Conservation (phyloP, 2,329 filamentous ascomycete genomes). For the Penicillium sumatraense region DNA sequence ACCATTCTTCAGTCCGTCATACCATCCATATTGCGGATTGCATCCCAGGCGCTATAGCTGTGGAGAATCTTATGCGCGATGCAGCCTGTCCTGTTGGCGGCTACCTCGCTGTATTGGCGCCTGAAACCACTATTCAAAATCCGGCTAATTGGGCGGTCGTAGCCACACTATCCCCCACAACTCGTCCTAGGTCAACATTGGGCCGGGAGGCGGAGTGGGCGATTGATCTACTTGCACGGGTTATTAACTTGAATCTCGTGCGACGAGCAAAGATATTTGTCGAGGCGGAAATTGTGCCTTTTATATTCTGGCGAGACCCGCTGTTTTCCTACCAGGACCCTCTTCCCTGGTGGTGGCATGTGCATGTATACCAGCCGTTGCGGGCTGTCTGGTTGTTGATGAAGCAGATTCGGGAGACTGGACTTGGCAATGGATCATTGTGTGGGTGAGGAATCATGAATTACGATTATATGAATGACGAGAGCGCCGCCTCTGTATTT, state of each 20-base stretch:
- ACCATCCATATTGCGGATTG: constrained; percentile 39
- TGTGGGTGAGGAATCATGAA: constrained; percentile 9
- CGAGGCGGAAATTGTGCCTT: constrained; percentile 25
- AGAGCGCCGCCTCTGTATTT: neutral
- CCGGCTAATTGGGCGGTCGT: constrained; percentile 5
- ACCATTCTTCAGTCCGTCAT: constrained; percentile 36
- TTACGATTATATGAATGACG: constrained; percentile 8
- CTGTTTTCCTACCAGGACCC: constrained; percentile 61
- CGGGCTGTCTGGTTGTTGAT: constrained; percentile 39
- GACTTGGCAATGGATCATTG: constrained; percentile 22
- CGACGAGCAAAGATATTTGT: neutral
- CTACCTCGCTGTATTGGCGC: constrained; percentile 33
- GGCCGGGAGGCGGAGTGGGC: neutral
- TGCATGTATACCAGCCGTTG: constrained; percentile 61
- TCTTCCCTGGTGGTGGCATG: constrained; percentile 61
- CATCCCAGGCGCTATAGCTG: constrained; percentile 32
- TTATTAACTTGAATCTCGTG: constrained; percentile 2
- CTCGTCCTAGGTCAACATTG: neutral
- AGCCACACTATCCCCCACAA: constrained; percentile 15
- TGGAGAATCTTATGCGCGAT: constrained; percentile 37
- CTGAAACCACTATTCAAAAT: constrained; percentile 18
- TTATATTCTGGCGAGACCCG: constrained; percentile 60
- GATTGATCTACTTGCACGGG: constrained; percentile 1
- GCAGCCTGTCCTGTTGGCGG: constrained; percentile 27
- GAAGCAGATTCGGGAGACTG: constrained; percentile 47